Conservation (phyloP, 176 grass and related monocot genomes). For the Luzula sylvatica region DNA sequence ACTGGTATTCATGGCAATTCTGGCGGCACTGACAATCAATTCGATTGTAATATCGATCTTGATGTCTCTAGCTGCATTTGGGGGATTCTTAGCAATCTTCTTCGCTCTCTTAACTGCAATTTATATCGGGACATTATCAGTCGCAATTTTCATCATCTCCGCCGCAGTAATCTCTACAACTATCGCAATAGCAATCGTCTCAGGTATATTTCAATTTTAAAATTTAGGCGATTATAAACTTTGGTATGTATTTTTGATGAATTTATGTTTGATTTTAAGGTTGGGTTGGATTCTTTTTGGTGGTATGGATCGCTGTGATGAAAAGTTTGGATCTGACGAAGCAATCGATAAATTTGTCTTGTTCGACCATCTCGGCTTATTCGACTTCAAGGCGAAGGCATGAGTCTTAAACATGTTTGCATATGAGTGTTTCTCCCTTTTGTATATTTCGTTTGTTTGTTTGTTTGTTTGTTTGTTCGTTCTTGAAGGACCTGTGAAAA, state of each 20-base stretch:
- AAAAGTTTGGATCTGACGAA: slow-evolving; percentile 38
- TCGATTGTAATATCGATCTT: slow-evolving; percentile 37
- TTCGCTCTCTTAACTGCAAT: slow-evolving; percentile 34
- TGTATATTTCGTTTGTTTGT: background rate
- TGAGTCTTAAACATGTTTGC: background rate
- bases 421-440: too few species aligned
- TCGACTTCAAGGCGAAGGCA: slow-evolving; percentile 13
- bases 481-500: too few species aligned
- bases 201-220: slow-evolving; percentile 29
- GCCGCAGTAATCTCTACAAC: slow-evolving; percentile 33
- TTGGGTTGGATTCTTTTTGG: slow-evolving; percentile 61
- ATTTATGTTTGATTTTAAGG: slow-evolving; percentile 28
- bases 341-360: slow-evolving; percentile 23
- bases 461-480: background rate
- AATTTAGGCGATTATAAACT: background rate
- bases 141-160: slow-evolving; percentile 33
- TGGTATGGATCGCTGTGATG: slow-evolving; percentile 34
- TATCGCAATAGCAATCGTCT: slow-evolving; percentile 35
- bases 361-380: slow-evolving; percentile 13
- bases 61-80: slow-evolving; percentile 47
- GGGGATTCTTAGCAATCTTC: slow-evolving; percentile 49
- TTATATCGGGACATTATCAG: slow-evolving; percentile 45
- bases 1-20: slow-evolving; percentile 35
- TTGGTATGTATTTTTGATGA: background rate
- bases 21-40: slow-evolving; percentile 34